These are phyloP conservation scores for Tolypocladium endophyticum DNA, from an alignment of 2,329 filamentous ascomycete species.

Conservation along the genomic window DNA sequence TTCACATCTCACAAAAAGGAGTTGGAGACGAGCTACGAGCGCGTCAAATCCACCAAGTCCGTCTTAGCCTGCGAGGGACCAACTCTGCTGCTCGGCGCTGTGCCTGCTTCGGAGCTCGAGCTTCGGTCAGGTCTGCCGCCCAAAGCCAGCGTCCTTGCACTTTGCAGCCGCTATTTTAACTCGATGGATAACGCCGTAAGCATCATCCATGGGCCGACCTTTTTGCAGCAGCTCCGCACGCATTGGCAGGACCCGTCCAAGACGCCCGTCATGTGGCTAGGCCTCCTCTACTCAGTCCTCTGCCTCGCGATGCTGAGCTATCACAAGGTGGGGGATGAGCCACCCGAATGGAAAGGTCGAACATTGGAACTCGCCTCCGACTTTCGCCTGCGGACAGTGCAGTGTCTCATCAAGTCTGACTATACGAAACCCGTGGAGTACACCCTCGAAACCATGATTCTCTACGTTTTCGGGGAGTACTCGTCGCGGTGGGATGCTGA, in stretches of 20 bases:
- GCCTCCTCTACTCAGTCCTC: constrained; percentile 65
- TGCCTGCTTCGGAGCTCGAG: constrained; percentile 63
- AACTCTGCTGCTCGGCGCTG: constrained; percentile 67
- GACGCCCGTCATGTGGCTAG: constrained; percentile 68
- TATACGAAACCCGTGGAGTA: constrained; percentile 66
- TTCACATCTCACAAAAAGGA: constrained; percentile 82
- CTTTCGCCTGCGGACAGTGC: constrained; percentile 63
- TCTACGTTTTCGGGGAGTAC: constrained; percentile 69
- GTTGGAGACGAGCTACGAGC: constrained; percentile 69
- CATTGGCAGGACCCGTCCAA: constrained; percentile 66
- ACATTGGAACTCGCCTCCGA: constrained; percentile 48
- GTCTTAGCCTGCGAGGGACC: constrained; percentile 52
- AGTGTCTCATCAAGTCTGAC: constrained; percentile 66
- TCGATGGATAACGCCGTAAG: constrained; percentile 61
- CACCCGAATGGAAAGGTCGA: constrained; percentile 63
- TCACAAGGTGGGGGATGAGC: constrained; percentile 69
- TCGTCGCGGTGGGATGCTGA: constrained; percentile 65
- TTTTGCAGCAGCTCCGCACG: constrained; percentile 57
- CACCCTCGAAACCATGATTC: constrained; percentile 67
- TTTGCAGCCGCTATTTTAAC: constrained; percentile 87
- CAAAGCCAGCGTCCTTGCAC: constrained; percentile 70
- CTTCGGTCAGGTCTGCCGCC: constrained; percentile 70
- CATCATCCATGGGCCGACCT: constrained; percentile 75
- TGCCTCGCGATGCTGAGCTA: constrained; percentile 72
- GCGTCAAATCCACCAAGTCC: constrained; percentile 60